Base-by-base conservation (phyloP, 192 early-diverging fungal species). In the Backusella tuberculispora region DNA sequence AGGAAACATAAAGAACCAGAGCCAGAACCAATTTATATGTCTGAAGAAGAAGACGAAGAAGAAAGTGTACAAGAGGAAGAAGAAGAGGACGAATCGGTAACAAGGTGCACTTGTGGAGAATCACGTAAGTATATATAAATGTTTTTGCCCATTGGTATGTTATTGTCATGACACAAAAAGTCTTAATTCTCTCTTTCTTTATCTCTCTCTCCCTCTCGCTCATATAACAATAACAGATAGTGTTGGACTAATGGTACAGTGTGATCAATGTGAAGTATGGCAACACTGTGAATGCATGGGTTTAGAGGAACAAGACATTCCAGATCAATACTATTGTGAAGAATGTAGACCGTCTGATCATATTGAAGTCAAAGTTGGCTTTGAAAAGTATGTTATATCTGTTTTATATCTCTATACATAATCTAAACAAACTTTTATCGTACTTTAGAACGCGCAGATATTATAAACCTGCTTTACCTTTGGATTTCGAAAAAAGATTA, bases 281-380 rank as follows among this genome's bases (percentile, higher is more conserved):
- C 96, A 98, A 81, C 96, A 98, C 78, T 92, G 92, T 65, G 89
- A 92, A 15, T 98, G 96, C 80, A 92, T 98, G 78, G 91, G 92
- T 71, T 78, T 98, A 65, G 87, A 87, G 66, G 88, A 90, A 67
- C 85, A 90, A 66, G 91, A 93, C 21, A 90, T 94, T 46, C 94
- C 94, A 21, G 94, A 96, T 66, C 89, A 95, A 73, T 98, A 98
- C 82, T 98, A 91, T 70, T 98, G 96, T 83, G 95, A 98, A 74
- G 86, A 89, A 50, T 98, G 96, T 82, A 88, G 84, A 21, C 95
- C 96, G 26, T 85, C 89, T 60, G 88, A 94, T 75, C 95, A 96
- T 78, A 87, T 89, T 0, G 90, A 91, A 75, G 80, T 60, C 21
- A 60, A 60, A 26, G 21, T 60, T 9, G 53, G 53, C 8, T 60